phyloP scores from a whole-genome alignment of 495 filamentous ascomycete genomes.

The Penicillium tannophilum region DNA sequence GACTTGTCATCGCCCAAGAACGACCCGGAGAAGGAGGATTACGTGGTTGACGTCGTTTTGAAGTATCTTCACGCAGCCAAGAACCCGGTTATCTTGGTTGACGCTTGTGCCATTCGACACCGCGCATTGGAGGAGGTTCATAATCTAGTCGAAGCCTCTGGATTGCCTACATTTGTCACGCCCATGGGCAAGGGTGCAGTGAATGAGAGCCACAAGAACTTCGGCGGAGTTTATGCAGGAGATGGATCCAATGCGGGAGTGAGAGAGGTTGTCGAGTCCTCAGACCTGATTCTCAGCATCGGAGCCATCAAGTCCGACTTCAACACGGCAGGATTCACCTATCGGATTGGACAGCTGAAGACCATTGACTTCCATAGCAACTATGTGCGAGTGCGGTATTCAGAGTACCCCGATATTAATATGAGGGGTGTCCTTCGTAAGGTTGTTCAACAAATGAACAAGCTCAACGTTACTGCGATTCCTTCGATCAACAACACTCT shows the following conservation, averaged over 20 bases:
- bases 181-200: slow-evolving; percentile 93
- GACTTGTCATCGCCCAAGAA: slow-evolving; percentile 66
- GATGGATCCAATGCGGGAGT: slow-evolving; percentile 73
- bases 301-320: slow-evolving; percentile 88
- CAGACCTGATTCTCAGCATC: slow-evolving; percentile 82
- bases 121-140: slow-evolving; percentile 73
- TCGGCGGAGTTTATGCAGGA: slow-evolving; percentile 87
- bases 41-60: slow-evolving; percentile 78
- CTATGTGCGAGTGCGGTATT: slow-evolving; percentile 73
- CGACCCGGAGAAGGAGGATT: slow-evolving; percentile 74
- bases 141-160: slow-evolving; percentile 73
- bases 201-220: slow-evolving; percentile 73
- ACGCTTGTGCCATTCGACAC: slow-evolving; percentile 89
- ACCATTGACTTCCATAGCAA: slow-evolving; percentile 88
- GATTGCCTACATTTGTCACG: slow-evolving; percentile 80
- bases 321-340: slow-evolving; percentile 89
- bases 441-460: slow-evolving; percentile 61
- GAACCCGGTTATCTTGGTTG: slow-evolving; percentile 80
- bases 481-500: slow-evolving; percentile 57
- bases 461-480: slow-evolving; percentile 51
- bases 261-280: slow-evolving; percentile 70
- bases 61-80: slow-evolving; percentile 76
- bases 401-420: slow-evolving; percentile 77
- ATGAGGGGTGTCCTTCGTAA: slow-evolving; percentile 88
- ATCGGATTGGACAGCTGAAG: slow-evolving; percentile 76